A percentile compares a stretch with the other conserved stretches of the same genome.
These are phyloP conservation scores for Raphidocelis subcapitata DNA, from an alignment of 139 green algal genomes.

Conservation along the genomic window DNA sequence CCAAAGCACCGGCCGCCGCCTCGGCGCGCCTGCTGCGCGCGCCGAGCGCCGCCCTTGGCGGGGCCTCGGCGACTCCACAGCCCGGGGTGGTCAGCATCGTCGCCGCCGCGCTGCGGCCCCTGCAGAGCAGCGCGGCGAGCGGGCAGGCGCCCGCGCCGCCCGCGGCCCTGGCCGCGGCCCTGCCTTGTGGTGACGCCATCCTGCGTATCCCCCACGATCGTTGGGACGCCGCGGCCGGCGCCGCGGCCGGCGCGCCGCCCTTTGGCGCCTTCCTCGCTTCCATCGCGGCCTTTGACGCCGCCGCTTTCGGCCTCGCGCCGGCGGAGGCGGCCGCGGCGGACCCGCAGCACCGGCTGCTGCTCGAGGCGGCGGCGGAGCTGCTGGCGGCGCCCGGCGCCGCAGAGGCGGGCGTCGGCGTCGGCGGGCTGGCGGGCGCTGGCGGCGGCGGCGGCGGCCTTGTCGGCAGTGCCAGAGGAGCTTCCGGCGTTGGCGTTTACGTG, in stretches of 20 bases:
- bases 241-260: slow-evolving; percentile 7
- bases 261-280: slow-evolving; percentile 62
- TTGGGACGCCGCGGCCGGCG: slow-evolving; percentile 12
- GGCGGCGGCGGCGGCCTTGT: neutral
- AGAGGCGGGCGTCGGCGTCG: neutral
- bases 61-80: neutral
- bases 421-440: neutral
- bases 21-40: neutral
- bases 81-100: neutral
- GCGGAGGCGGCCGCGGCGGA: slow-evolving; percentile 63
- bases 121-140: neutral
- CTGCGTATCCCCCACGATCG: slow-evolving; percentile 6
- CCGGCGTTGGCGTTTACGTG: slow-evolving; percentile 52
- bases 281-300: slow-evolving; percentile 63
- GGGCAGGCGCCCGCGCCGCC: too few relatives aligned
- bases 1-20: neutral
- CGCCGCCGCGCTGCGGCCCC: slow-evolving; percentile 4
- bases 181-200: slow-evolving; percentile 21
- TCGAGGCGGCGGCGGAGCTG: slow-evolving; percentile 46
- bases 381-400: slow-evolving; percentile 9
- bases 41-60: neutral
- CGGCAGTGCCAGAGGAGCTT: neutral
- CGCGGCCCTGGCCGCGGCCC: too few relatives aligned
- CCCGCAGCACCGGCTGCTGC: slow-evolving; percentile 78
- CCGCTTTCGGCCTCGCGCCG: slow-evolving; percentile 52